Base-by-base conservation (phyloP, 176 grass and related monocot species). In the Guadua angustifolia region DNA sequence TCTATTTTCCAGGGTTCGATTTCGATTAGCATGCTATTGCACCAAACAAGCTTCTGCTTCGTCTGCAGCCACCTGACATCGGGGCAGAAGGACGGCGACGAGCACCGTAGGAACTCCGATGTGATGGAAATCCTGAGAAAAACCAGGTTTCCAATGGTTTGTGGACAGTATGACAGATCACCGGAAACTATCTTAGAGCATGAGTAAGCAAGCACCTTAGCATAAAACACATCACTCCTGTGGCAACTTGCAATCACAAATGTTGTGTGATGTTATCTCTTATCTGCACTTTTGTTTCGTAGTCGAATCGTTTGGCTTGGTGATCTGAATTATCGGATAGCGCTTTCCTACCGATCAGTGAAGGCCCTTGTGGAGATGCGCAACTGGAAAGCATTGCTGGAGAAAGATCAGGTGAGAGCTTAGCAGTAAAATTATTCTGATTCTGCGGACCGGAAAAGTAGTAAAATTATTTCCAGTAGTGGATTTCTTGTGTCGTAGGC, bases 11-110 rank as follows among this genome's bases (percentile, higher is more conserved):
- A 97, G 94, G 94, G 94, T 53, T 97, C 94, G 43, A 97, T 97
- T 86, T 94, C 94, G 3, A 83, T 97, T 81, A 94, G 94, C 89
- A 94, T 97, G 94, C 85, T 88, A 49, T 84, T 97, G 89, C 94
- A 97, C 84, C 94, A 97, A 97, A 97, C 94, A 74, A 97, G 94
- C 87, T 94, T 97, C 79, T 97, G 94, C 94, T 97, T 97, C 63
- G 89, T 97, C 79, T 97, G 94, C 88, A 92, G 94, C 59, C 94
- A 97, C 82, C 92, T 97, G 75, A 97, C 94, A 12, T 97, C 94
- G 0, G 94, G 94, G 50, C 94, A 97, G 79, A 97, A 97, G 73
- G 91, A 97, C 21, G 94, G 94, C 3, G 94, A 97, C 9, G 94
- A 97, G 75, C 78, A 89, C 53, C 84, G 94, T 14, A 86, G 94